Conservation (phyloP, 2,329 filamentous ascomycete genomes). For the Aspergillus latus region DNA sequence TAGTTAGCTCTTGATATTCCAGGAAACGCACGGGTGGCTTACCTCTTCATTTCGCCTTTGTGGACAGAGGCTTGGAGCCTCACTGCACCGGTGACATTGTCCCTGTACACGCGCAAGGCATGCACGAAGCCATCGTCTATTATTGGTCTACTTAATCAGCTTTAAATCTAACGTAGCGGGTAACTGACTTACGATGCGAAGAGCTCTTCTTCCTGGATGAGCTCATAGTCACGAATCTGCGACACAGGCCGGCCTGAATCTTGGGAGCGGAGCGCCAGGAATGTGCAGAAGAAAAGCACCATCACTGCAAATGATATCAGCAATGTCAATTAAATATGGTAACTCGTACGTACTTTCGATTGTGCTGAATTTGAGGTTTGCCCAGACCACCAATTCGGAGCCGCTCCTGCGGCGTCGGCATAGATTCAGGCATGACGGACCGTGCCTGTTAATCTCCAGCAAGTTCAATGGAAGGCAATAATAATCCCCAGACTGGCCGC, state of each 20-base stretch:
- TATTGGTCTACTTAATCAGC: conserved; percentile 47
- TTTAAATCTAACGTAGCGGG: background rate
- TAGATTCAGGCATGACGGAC: conserved; percentile 41
- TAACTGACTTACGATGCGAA: conserved; percentile 49
- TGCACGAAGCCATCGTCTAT: conserved; percentile 54
- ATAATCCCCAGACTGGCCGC: conserved; percentile 49
- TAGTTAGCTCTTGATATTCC: background rate
- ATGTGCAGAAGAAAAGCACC: conserved; percentile 58
- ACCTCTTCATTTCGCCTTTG: conserved; percentile 53
- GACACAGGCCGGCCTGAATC: conserved; percentile 46
- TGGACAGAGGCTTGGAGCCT: conserved; percentile 58
- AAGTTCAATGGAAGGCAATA: conserved; percentile 54
- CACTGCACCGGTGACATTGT: conserved; percentile 52
- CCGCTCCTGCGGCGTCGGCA: conserved; percentile 39
- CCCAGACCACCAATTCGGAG: conserved; percentile 51
- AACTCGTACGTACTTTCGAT: conserved; percentile 50
- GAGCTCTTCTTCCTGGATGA: conserved; percentile 48
- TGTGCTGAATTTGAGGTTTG: conserved; percentile 54
- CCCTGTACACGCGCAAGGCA: conserved; percentile 55
- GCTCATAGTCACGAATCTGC: conserved; percentile 50
- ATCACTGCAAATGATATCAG: conserved; percentile 42
- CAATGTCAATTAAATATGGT: background rate
- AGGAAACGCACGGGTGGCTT: conserved; percentile 12
- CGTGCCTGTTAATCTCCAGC: conserved; percentile 39
- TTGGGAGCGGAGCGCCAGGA: conserved; percentile 59